Percentiles rank a stretch among this genome's conserved stretches.
phyloP scores from a whole-genome alignment of 2,329 filamentous ascomycete genomes.

The Penicillium sp. region DNA sequence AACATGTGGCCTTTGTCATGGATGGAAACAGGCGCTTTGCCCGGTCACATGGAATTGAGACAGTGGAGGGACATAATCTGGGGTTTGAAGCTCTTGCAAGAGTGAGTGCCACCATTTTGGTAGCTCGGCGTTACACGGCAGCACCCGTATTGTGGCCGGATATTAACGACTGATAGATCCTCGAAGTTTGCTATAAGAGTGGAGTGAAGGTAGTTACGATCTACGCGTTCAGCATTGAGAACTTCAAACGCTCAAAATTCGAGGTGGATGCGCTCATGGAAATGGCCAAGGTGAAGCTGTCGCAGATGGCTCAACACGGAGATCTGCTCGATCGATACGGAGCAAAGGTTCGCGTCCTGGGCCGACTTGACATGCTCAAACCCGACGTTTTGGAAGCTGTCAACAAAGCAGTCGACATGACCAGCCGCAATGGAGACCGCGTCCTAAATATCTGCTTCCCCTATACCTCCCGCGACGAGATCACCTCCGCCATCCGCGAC shows the following conservation, averaged over 20 bases:
- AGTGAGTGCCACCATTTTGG: slow-evolving; percentile 51
- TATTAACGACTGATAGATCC: slow-evolving; percentile 57
- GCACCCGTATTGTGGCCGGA: background rate
- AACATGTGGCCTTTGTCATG: slow-evolving; percentile 99
- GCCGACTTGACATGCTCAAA: slow-evolving; percentile 78
- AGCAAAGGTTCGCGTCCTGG: slow-evolving; percentile 79
- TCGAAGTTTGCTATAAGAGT: slow-evolving; percentile 97
- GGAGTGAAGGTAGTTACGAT: slow-evolving; percentile 96
- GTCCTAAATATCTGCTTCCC: slow-evolving; percentile 95
- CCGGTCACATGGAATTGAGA: slow-evolving; percentile 86
- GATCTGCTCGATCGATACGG: slow-evolving; percentile 92
- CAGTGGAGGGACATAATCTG: slow-evolving; percentile 90
- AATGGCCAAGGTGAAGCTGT: slow-evolving; percentile 91
- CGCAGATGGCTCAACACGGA: slow-evolving; percentile 88
- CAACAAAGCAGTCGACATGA: slow-evolving; percentile 81
- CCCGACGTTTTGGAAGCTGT: slow-evolving; percentile 86
- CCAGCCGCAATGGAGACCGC: slow-evolving; percentile 76
- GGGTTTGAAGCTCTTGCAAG: slow-evolving; percentile 92
- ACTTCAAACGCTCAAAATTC: slow-evolving; percentile 95
- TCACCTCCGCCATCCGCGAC: slow-evolving; percentile 81
- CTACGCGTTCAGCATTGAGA: slow-evolving; percentile 98
- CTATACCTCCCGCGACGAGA: slow-evolving; percentile 94
- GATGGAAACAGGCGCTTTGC: slow-evolving; percentile 96
- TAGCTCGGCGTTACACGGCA: slow-evolving; percentile 1
- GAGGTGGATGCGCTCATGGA: slow-evolving; percentile 98